These are phyloP conservation scores for Diaporthe eres DNA, from an alignment of 2,329 filamentous ascomycete genomes.

Conservation along the genomic window DNA sequence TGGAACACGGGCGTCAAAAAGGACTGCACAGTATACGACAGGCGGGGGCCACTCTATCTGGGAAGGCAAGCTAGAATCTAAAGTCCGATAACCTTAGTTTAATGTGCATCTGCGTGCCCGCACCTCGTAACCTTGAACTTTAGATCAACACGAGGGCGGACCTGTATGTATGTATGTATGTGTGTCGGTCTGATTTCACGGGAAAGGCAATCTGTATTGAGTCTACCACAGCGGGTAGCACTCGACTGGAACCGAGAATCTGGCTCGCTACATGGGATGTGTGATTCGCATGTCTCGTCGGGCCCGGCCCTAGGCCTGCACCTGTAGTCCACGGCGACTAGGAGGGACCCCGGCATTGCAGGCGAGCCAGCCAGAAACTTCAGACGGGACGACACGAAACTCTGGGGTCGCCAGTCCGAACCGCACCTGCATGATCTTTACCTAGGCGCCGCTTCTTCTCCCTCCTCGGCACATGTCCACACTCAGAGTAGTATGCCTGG, in stretches of 20 bases:
- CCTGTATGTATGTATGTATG: neutral
- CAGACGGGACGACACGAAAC: slow-evolving; percentile 29
- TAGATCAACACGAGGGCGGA: neutral
- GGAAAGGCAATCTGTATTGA: neutral
- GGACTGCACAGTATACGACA: neutral
- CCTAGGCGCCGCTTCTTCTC: slow-evolving; percentile 1
- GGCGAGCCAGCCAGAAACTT: slow-evolving; percentile 23
- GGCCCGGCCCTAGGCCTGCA: slow-evolving; percentile 4
- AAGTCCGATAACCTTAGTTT: slow-evolving; percentile 18
- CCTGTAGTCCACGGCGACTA: neutral
- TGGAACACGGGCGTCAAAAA: neutral
- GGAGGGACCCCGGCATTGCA: slow-evolving; percentile 12
- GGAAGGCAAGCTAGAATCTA: neutral
- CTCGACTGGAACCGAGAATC: slow-evolving; percentile 14
- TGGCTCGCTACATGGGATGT: slow-evolving; percentile 26
- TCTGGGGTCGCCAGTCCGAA: slow-evolving; percentile 23
- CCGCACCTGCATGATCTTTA: slow-evolving; percentile 3
- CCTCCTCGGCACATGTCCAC: neutral
- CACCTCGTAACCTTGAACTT: neutral
- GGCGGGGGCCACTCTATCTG: neutral
- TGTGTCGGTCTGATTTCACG: neutral
- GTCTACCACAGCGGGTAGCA: neutral
- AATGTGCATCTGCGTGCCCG: neutral
- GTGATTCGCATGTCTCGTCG: slow-evolving; percentile 27
- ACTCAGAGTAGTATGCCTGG: neutral